Evolutionary conservation across 345 rosid genomes (phyloP).

Genomic region (Litchi chinensis): DNA sequence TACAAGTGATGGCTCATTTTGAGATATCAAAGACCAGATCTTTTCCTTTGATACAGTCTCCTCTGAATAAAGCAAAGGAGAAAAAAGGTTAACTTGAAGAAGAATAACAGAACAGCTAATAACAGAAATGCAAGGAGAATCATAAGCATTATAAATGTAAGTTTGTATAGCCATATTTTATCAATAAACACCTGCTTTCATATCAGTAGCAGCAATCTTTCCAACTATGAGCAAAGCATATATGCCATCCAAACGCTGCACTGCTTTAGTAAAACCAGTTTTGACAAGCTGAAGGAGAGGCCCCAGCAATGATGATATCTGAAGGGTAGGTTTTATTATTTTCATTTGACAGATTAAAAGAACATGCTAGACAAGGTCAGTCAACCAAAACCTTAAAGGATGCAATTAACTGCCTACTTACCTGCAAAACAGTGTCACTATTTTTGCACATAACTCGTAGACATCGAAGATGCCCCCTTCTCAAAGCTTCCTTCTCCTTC

Average conservation of each 20-base stretch:
- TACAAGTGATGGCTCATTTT: constrained; percentile 84
- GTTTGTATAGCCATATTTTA: constrained; percentile 4
- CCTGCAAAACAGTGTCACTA: constrained; percentile 69
- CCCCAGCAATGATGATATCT: constrained; percentile 81
- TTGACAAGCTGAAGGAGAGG: constrained; percentile 89
- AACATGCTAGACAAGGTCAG: constrained; percentile 13
- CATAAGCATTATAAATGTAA: constrained; percentile 4
- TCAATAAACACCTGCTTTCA: constrained; percentile 74
- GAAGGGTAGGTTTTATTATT: constrained; percentile 29
- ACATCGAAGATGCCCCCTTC: constrained; percentile 93
- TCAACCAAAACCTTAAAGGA: neutral
- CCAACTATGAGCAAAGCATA: constrained; percentile 82
- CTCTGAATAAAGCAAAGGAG: constrained; percentile 49
- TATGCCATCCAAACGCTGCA: constrained; percentile 90
- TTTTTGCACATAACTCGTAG: constrained; percentile 65
- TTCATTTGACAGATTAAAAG: constrained; percentile 14
- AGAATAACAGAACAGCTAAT: constrained; percentile 15
- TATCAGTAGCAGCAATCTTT: constrained; percentile 82
- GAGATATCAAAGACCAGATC: constrained; percentile 84
- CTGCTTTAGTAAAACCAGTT: constrained; percentile 88
- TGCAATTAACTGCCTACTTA: constrained; percentile 19
- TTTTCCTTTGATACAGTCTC: constrained; percentile 87
- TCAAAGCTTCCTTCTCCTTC: constrained; percentile 87
- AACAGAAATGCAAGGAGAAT: constrained; percentile 9
- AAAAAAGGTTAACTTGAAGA: constrained; percentile 25